Percentiles rank a stretch among this genome's conserved stretches.
Conservation (phyloP, 2,329 filamentous ascomycete species). For the Ascochyta viciae-villosae region DNA sequence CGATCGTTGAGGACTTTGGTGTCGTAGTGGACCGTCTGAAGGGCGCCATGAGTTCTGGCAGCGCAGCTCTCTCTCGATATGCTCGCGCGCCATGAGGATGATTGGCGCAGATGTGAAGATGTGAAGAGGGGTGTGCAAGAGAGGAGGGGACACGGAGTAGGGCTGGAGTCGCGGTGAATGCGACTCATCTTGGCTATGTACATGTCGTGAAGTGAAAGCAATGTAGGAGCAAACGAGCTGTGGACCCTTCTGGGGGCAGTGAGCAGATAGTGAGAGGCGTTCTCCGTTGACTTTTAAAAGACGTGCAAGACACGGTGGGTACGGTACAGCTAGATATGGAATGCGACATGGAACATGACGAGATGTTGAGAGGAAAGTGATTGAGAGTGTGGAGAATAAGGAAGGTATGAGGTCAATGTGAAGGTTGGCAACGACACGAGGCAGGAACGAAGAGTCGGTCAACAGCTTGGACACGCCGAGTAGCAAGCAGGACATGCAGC, state of each 20-base stretch:
- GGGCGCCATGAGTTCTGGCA: constrained; percentile 11
- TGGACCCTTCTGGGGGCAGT: neutral
- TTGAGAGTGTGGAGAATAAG: too few relatives aligned
- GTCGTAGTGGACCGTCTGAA: constrained; percentile 1
- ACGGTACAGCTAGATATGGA: too few relatives aligned
- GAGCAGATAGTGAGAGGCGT: too few relatives aligned
- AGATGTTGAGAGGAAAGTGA: too few relatives aligned
- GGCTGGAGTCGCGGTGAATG: constrained; percentile 1
- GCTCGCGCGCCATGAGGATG: neutral
- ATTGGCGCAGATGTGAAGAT: neutral
- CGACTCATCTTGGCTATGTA: neutral
- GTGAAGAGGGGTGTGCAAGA: neutral
- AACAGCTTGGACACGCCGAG: neutral
- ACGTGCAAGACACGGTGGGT: too few relatives aligned
- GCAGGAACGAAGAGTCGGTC: constrained; percentile 5
- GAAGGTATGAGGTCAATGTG: too few relatives aligned
- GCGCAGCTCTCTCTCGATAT: neutral
- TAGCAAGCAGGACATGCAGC: neutral
- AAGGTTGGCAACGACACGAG: neutral
- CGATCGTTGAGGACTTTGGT: neutral
- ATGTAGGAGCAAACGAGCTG: neutral
- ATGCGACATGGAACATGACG: too few relatives aligned
- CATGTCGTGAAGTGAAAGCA: constrained; percentile 7
- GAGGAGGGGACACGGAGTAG: neutral
- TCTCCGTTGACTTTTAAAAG: too few relatives aligned